Conservation (phyloP, 441 rosid species). For the Theobroma grandiflorum region DNA sequence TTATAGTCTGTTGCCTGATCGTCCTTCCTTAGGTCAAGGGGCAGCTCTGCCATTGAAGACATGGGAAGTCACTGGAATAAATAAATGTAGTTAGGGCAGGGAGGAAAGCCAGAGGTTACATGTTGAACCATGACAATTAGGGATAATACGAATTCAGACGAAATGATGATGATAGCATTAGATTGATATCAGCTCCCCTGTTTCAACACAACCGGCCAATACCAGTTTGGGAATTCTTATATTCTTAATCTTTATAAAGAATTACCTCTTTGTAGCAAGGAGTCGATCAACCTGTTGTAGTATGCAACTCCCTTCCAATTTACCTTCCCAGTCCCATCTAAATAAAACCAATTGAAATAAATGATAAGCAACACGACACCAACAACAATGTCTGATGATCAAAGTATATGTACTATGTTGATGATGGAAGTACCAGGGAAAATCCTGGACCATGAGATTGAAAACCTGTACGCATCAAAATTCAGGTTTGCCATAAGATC, state of each 20-base stretch:
- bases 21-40: no score
- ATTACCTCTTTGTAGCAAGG: constrained; percentile 70
- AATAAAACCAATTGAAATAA: constrained; percentile 21
- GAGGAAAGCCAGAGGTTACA: no score
- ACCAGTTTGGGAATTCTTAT: background rate
- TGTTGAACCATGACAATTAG: no score
- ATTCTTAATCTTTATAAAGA: background rate
- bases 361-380: background rate
- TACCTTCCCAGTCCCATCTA: constrained; percentile 84
- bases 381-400: background rate
- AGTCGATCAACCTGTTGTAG: constrained; percentile 83
- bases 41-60: no score
- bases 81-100: no score
- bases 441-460: constrained; percentile 97
- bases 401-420: background rate
- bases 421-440: constrained; percentile 66
- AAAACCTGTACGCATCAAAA: constrained; percentile 94
- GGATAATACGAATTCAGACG: no score
- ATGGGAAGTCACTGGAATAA: no score
- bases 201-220: background rate
- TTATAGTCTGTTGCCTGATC: no score
- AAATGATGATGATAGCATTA: background rate
- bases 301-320: constrained; percentile 94
- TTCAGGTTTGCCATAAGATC: constrained; percentile 74
- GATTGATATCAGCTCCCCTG: background rate